Evolutionary conservation across 805 yeast species (phyloP).

Genomic region (Kluyveromyces wickerhamii): DNA sequence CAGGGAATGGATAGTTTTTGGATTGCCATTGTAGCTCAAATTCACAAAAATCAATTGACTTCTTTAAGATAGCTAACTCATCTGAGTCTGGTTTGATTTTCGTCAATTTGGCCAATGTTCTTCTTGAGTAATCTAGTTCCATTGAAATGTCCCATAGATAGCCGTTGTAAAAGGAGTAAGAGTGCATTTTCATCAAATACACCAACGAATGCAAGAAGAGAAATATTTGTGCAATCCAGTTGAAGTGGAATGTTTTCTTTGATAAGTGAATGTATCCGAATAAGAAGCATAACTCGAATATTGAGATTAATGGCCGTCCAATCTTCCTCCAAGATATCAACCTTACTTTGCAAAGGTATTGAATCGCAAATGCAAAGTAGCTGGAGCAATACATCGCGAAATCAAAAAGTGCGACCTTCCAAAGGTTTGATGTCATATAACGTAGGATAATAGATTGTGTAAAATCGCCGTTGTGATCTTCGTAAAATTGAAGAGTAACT

Average conservation of each 20-base stretch:
- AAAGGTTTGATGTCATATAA: conserved; percentile 52
- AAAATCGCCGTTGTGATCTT: conserved; percentile 33
- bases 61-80: conserved; percentile 31
- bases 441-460: conserved; percentile 45
- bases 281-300: conserved; percentile 49
- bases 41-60: conserved; percentile 58
- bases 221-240: conserved; percentile 90
- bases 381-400: conserved; percentile 60
- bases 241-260: conserved; percentile 41
- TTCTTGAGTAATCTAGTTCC: conserved; percentile 46
- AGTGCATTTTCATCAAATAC: conserved; percentile 89
- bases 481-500: conserved; percentile 45
- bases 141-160: conserved; percentile 61
- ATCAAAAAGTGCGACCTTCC: conserved; percentile 68
- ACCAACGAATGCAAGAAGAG: conserved; percentile 79
- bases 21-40: conserved; percentile 64
- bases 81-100: conserved; percentile 21
- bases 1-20: conserved; percentile 47
- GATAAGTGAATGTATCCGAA: conserved; percentile 49
- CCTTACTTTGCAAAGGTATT: conserved; percentile 40
- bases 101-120: conserved; percentile 36
- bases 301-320: conserved; percentile 59
- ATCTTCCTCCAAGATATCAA: conserved; percentile 48
- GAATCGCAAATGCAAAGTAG: conserved; percentile 55
- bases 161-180: conserved; percentile 88